These are phyloP conservation scores for Cynara cardunculus DNA, from an alignment of 129 eudicot species.

Conservation along the genomic window DNA sequence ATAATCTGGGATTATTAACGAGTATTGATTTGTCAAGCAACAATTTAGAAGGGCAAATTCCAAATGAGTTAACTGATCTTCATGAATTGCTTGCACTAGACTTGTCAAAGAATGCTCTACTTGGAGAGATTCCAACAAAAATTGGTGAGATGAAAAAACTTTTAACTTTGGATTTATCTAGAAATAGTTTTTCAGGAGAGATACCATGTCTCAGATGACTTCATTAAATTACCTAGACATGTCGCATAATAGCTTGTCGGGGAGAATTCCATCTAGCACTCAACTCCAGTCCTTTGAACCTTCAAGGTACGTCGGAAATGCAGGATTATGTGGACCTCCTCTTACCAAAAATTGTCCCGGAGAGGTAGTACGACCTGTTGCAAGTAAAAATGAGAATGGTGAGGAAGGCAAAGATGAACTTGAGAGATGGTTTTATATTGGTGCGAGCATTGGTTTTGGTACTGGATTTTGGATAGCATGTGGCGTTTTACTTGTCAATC, in stretches of 20 bases:
- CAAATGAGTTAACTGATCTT: constrained; percentile 5
- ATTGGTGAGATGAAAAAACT: constrained; percentile 18
- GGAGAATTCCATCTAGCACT: constrained; percentile 20
- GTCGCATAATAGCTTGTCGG: constrained; percentile 26
- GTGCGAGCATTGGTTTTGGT: background rate
- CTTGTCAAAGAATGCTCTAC: constrained; percentile 18
- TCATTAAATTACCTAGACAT: constrained; percentile 15
- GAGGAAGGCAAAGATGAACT: background rate
- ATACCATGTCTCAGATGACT: constrained; percentile 18
- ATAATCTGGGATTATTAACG: background rate
- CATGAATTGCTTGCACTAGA: constrained; percentile 9
- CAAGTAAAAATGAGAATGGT: background rate
- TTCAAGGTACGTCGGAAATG: background rate
- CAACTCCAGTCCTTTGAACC: constrained; percentile 15
- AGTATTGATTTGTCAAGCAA: constrained; percentile 34
- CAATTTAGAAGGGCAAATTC: constrained; percentile 17
- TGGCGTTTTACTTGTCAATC: background rate
- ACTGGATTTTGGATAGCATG: background rate
- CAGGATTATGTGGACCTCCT: constrained; percentile 7
- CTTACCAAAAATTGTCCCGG: constrained; percentile 12
- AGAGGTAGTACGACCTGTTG: background rate
- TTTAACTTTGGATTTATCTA: constrained; percentile 12
- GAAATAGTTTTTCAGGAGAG: background rate
- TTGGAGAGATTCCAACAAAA: constrained; percentile 14
- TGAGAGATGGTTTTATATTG: constrained; percentile 6